Evolutionary conservation across 129 eudicot genomes (phyloP), one percentile per base, ranked within the genome.

Genomic region (Smallanthus sonchifolius): DNA sequence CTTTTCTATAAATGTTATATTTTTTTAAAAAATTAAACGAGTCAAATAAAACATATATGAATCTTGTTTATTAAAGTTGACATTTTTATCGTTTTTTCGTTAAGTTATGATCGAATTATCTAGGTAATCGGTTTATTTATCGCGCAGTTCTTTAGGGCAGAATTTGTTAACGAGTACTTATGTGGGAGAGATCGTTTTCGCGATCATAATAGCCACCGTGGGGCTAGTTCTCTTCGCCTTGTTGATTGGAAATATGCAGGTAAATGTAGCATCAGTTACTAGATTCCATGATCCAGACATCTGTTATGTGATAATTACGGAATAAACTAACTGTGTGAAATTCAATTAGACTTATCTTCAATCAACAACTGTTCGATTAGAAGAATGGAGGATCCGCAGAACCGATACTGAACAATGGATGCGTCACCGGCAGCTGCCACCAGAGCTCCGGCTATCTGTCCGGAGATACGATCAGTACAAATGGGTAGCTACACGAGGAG

Each of bases 401-500:
- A 87, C 92, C 1, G 98, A 93, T 78, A 86, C 96, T 4, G 98
- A 93, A 63, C 96, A 90, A 40, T 93, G 98, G 98, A 93, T 93
- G 98, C 91, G 77, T 59, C 98, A 93, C 48, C 81, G 98, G 76
- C 98, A 93, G 84, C 86, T 93, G 34, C 96, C 96, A 34, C 91
- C 83, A 6, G 95, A 93, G 63, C 75, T 93, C 19, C 83, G 86
- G 78, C 83, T 81, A 48, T 79, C 96, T 13, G 91, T 93, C 2
- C 67, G 98, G 11, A 90, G 86, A 69, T 93, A 93, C 48, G 98
- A 93, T 76, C 95, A 87, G 48, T 93, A 93, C 62, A 93, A 90
- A 82, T 93, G 98, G 98, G 84, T 86, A 10, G 96, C 98, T n/a
- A 93, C 98, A 2, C 84, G 91, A 65, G 98, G 98, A 30, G 96